Conservation (phyloP, 352 stramenopile species). For the Pilasporangium apinafurcum region DNA sequence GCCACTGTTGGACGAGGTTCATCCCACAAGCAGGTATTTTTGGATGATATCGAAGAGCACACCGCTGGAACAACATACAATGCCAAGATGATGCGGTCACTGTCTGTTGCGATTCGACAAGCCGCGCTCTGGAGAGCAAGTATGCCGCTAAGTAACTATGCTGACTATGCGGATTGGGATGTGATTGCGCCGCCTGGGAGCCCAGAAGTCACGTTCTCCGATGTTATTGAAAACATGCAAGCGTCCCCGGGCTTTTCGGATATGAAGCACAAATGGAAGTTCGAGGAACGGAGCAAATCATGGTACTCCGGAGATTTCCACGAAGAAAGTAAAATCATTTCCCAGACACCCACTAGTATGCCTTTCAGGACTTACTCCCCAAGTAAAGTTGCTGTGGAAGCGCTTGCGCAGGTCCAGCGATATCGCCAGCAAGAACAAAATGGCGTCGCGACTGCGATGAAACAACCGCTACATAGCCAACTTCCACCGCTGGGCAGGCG, state of each 20-base stretch:
- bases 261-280: slow-evolving; percentile 36
- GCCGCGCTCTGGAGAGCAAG: slow-evolving; percentile 74
- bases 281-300: slow-evolving; percentile 62
- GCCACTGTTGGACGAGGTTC: slow-evolving; percentile 5
- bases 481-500: slow-evolving; percentile 4
- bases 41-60: slow-evolving; percentile 73
- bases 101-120: slow-evolving; percentile 73
- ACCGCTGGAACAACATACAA: slow-evolving; percentile 44
- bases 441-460: no score
- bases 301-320: slow-evolving; percentile 64
- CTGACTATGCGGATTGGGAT: slow-evolving; percentile 62
- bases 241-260: slow-evolving; percentile 32
- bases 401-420: slow-evolving; percentile 6
- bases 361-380: slow-evolving; percentile 27
- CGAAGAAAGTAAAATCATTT: slow-evolving; percentile 9
- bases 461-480: slow-evolving; percentile 21
- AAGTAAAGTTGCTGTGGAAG: slow-evolving; percentile 13
- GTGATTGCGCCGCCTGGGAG: slow-evolving; percentile 43
- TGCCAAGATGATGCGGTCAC: slow-evolving; percentile 63
- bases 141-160: slow-evolving; percentile 59
- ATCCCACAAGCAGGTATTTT: slow-evolving; percentile 27
- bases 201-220: slow-evolving; percentile 67
- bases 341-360: slow-evolving; percentile 9
- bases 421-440: slow-evolving; percentile 10
- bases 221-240: slow-evolving; percentile 65